A percentile compares a stretch with the other conserved stretches of the same genome.
These are phyloP conservation scores for Phytophthora boehmeriae DNA, from an alignment of 352 stramenopile species.

Conservation along the genomic window DNA sequence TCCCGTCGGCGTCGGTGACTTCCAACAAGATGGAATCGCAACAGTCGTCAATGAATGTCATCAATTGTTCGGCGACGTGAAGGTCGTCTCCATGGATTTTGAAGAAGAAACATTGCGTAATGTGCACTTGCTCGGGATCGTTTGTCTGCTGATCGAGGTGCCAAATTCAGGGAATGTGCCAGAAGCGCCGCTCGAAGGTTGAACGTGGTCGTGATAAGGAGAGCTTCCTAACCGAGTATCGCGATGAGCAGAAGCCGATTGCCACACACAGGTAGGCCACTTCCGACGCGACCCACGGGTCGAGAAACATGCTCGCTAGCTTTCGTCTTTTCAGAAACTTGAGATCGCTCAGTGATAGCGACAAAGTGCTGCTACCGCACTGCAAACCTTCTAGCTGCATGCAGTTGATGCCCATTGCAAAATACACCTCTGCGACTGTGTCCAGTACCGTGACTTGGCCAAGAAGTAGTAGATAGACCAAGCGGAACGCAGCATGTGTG, in stretches of 20 bases:
- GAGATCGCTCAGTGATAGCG: constrained; percentile 30
- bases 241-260: constrained; percentile 60
- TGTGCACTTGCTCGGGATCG: too few species aligned
- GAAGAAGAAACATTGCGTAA: too few species aligned
- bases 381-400: constrained; percentile 43
- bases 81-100: too few species aligned
- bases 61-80: too few species aligned
- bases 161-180: constrained; percentile 38
- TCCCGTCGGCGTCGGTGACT: too few species aligned
- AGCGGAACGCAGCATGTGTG: constrained; percentile 63
- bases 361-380: constrained; percentile 42
- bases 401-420: constrained; percentile 65
- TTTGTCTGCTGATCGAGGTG: constrained; percentile 6
- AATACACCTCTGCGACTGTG: constrained; percentile 55
- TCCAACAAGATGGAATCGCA: too few species aligned
- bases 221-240: constrained; percentile 56
- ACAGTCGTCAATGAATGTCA: too few species aligned
- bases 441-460: constrained; percentile 50
- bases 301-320: constrained; percentile 48
- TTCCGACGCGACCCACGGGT: constrained; percentile 61
- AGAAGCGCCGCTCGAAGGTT: constrained; percentile 65
- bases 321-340: constrained; percentile 45
- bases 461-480: constrained; percentile 41
- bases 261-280: constrained; percentile 52
- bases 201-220: constrained; percentile 63